Evolutionary conservation across 2,329 filamentous ascomycete species (phyloP), one percentile per base, ranked within the genome.

Genomic region (Sporothrix curviconia): DNA sequence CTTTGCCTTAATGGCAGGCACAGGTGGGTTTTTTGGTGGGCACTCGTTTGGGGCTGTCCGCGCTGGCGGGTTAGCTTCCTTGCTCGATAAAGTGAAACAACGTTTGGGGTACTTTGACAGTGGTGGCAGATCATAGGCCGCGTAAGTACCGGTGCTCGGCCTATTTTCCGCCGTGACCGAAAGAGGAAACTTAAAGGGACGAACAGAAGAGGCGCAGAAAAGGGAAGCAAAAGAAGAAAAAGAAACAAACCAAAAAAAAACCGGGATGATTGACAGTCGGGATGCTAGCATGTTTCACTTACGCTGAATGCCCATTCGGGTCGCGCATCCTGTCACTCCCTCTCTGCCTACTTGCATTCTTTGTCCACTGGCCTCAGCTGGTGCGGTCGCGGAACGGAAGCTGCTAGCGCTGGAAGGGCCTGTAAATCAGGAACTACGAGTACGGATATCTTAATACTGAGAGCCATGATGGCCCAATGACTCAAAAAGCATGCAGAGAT

Each of bases 81-180:
- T 43, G 40, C 25, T 24, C 46, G 17, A 50, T 50, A 12, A n/a
- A 37, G 46, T 50, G 46, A 50, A 50, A 50, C 46, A 50, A 50
- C n/a, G n/a, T n/a, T n/a, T n/a, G n/a, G n/a, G n/a, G n/a, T n/a
- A n/a, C n/a, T n/a, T n/a, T n/a, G n/a, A n/a, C n/a, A n/a, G n/a
- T n/a, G 39, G 22, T 40, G 40, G 36, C 24, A 32, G 25, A 53
- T 43, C 36, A 19, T 36, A 24, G 37, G 36, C 49, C 22, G 22
- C 36, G 39, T 32, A 8, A n/a, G 42, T 39, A 47, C 53, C 54
- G 54, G 54, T 49, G 42, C 54, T 22, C 54, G 54, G 54, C 54
- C 54, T 49, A 24, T 49, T 42, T 36, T 49, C 54, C 54, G 53
- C 34, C 46, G 19, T 2, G 14, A 17, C 17, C 24, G 25, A n/a